Base-by-base conservation (phyloP, 805 yeast species). In the Nakazawaea holstii region DNA sequence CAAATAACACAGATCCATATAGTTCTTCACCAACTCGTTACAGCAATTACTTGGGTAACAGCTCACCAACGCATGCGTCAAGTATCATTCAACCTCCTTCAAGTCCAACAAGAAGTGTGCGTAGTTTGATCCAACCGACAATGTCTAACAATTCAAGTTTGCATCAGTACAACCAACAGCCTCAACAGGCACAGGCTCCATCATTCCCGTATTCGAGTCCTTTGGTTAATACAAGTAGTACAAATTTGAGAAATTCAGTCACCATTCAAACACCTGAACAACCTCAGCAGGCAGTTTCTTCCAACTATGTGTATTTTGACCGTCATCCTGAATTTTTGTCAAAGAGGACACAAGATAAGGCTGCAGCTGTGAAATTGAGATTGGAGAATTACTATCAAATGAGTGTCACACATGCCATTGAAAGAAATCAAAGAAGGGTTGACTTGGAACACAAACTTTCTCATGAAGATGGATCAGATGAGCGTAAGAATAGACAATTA, bases 361-460 rank as follows among this genome's bases (percentile, higher is more conserved):
- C 96, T 0, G 82, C 95, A 0, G 87, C 92, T 2, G 81, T 87
- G 39, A 89, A 88, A 64, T 72, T 90, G 51, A 82, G 83, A 54
- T 69, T 90, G 42, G 96, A 90, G 61, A 88, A 88, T 59, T 87
- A 80, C 61, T 90, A 89, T 66, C 88, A 88, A 53, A 80, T 87
- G 62, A 81, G 91, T 14, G 95, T 91, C 28, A 78, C 80, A 46
- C 95, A 90, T 62, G 98, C 99, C 0, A 90, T 94, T 52, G 99
- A 94, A 65, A 74, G 99, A 54, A 94, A 92, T 62, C 97, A 91
- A 65, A 80, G 98, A 66, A 76, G 97, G 36, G 78, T 90, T 35
- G 89, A 85, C 56, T 74, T 90, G 53, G 99, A 87, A 68, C 84
- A 83, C 54, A 77, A 79, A 49, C 66, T 90, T 35, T 72, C 77